These are phyloP conservation scores for Chytriomyces confervae DNA, from an alignment of 192 early-diverging fungal genomes.

Conservation along the genomic window DNA sequence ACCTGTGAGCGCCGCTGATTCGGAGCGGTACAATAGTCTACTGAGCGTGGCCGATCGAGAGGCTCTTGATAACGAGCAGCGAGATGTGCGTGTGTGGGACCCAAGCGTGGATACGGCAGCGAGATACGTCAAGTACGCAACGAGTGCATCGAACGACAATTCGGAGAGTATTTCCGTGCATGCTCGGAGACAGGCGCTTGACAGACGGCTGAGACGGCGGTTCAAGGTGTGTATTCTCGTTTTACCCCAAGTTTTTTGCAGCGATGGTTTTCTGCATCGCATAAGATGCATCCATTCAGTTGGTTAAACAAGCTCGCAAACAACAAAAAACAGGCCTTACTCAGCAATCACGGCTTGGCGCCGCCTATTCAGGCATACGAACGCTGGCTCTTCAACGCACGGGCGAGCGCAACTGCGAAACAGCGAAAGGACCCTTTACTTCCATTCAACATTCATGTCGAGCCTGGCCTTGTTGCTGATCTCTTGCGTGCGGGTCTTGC, in stretches of 20 bases:
- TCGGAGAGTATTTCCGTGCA: background rate
- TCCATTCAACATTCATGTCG: constrained; percentile 17
- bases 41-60: constrained; percentile 3
- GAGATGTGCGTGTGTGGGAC: constrained; percentile 11
- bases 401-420: background rate
- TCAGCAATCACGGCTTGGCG: constrained; percentile 3
- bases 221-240: constrained; percentile 11
- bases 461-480: constrained; percentile 15
- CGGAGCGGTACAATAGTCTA: constrained; percentile 3
- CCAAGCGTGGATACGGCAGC: background rate
- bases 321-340: background rate
- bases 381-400: constrained; percentile 31
- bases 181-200: constrained; percentile 16
- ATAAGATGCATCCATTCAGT: background rate
- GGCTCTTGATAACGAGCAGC: constrained; percentile 9
- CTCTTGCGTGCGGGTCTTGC: constrained; percentile 16
- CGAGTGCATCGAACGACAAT: background rate
- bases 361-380: constrained; percentile 32
- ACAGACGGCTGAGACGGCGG: constrained; percentile 4
- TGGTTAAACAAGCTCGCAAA: background rate
- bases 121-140: constrained; percentile 11
- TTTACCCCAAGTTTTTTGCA: background rate
- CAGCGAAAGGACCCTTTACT: constrained; percentile 25
- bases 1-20: background rate
- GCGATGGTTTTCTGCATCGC: background rate